A percentile compares a stretch with the other conserved stretches of the same genome.
Conservation (phyloP, 495 filamentous ascomycete genomes). For the Tuber aestivum region DNA sequence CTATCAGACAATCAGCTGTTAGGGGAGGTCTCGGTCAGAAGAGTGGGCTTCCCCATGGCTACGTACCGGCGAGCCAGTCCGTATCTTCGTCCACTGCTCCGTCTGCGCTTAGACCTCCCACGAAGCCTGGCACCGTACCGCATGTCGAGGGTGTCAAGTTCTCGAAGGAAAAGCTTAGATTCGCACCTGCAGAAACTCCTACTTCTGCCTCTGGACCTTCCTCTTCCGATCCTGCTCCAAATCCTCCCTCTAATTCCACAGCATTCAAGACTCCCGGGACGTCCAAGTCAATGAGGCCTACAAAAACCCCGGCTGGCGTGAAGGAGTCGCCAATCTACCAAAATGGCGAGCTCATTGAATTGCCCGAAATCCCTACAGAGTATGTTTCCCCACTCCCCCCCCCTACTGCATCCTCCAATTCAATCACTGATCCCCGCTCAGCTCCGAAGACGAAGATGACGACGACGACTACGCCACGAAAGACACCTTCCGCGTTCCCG, state of each 20-base stretch:
- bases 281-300: conserved; percentile 41
- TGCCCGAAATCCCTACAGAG: conserved; percentile 85
- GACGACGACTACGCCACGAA: conserved; percentile 54
- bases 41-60: conserved; percentile 56
- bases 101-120: conserved; percentile 32
- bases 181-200: conserved; percentile 62
- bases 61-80: conserved; percentile 46
- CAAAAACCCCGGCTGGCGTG: conserved; percentile 48
- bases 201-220: conserved; percentile 45
- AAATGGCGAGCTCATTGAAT: conserved; percentile 71
- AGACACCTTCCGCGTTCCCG: conserved; percentile 55
- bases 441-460: conserved; percentile 51
- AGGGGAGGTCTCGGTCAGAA: conserved; percentile 32
- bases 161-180: conserved; percentile 80
- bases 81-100: conserved; percentile 47
- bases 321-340: conserved; percentile 69
- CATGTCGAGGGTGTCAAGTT: conserved; percentile 53
- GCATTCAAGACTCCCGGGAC: conserved; percentile 38
- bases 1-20: conserved; percentile 64
- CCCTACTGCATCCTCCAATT: not conserved
- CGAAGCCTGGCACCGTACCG: conserved; percentile 40
- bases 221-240: conserved; percentile 19
- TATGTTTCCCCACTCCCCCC: conserved; percentile 41
- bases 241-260: conserved; percentile 32
- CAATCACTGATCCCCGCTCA: not conserved